Conservation (phyloP, 2,329 filamentous ascomycete genomes). For the Monosporascus sp. region DNA sequence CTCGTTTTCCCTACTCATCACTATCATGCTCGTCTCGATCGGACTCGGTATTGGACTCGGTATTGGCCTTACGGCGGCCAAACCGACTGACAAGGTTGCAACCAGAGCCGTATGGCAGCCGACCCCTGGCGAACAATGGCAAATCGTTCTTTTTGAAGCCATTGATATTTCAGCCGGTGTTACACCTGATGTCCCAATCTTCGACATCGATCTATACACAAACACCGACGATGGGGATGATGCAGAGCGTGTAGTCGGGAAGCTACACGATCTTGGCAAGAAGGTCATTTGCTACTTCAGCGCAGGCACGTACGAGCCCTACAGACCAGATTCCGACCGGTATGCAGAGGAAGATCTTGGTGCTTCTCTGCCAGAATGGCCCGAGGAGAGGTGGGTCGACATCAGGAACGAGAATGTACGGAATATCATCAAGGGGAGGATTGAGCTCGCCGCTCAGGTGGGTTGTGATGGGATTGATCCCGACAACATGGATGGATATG, state of each 20-base stretch:
- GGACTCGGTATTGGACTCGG: too few relatives aligned
- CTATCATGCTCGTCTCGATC: too few relatives aligned
- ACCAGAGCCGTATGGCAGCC: not conserved
- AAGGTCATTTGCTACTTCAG: constrained; percentile 69
- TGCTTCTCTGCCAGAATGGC: constrained; percentile 56
- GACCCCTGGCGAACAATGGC: not conserved
- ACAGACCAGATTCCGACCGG: constrained; percentile 50
- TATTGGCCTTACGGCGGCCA: too few relatives aligned
- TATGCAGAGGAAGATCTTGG: constrained; percentile 56
- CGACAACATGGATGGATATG: constrained; percentile 65
- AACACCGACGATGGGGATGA: constrained; percentile 1
- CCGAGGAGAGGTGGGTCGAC: constrained; percentile 62
- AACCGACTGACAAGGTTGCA: too few relatives aligned
- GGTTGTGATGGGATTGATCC: constrained; percentile 66
- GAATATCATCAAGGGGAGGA: constrained; percentile 56
- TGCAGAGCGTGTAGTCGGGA: not conserved
- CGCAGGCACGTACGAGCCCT: constrained; percentile 63
- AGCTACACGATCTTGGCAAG: not conserved
- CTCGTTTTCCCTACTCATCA: too few relatives aligned
- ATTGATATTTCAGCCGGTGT: not conserved
- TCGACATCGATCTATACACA: constrained; percentile 1
- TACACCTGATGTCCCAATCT: not conserved
- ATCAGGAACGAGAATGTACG: constrained; percentile 53
- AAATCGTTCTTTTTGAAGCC: not conserved
- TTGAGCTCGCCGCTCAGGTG: constrained; percentile 54